These are phyloP conservation scores for Bryoerythrophyllum caledonicum DNA, from an alignment of 225 moss, liverwort and hornwort species.

Conservation along the genomic window DNA sequence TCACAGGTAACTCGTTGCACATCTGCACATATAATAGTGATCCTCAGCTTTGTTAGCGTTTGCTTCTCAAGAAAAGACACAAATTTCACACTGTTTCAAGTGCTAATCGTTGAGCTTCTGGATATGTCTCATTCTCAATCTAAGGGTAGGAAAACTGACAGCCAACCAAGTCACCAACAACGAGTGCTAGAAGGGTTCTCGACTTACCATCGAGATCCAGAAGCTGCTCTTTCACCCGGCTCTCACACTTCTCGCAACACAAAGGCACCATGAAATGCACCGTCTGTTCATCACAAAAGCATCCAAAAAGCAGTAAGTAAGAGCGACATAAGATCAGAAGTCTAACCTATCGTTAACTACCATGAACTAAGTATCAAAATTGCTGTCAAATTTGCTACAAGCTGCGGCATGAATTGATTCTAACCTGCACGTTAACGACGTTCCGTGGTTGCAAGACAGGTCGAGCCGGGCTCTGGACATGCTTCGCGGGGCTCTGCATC, in stretches of 20 bases:
- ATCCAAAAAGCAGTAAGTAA: not conserved
- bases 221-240: constrained; percentile 37
- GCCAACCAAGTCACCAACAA: no score
- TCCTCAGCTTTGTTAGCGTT: no score
- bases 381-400: no score
- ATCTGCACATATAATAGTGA: constrained; percentile 18
- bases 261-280: constrained; percentile 47
- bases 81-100: not conserved
- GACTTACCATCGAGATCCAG: constrained; percentile 41
- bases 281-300: constrained; percentile 25
- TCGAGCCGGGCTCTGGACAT: constrained; percentile 24
- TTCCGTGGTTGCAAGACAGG: constrained; percentile 29
- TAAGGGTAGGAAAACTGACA: no score
- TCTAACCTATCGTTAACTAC: no score
- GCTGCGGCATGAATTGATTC: not conserved
- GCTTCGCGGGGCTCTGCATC: constrained; percentile 16
- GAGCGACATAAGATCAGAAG: no score
- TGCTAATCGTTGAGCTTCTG: not conserved
- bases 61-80: not conserved
- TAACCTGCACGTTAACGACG: constrained; percentile 22
- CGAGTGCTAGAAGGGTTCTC: not conserved
- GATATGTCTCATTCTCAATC: no score
- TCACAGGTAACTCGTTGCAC: constrained; percentile 46
- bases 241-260: constrained; percentile 46
- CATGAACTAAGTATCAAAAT: not conserved